Percentiles rank a stretch among this genome's conserved stretches.
Evolutionary conservation across 148 eudicot genomes (phyloP).

Genomic region (Tetragonia tetragonoides): DNA sequence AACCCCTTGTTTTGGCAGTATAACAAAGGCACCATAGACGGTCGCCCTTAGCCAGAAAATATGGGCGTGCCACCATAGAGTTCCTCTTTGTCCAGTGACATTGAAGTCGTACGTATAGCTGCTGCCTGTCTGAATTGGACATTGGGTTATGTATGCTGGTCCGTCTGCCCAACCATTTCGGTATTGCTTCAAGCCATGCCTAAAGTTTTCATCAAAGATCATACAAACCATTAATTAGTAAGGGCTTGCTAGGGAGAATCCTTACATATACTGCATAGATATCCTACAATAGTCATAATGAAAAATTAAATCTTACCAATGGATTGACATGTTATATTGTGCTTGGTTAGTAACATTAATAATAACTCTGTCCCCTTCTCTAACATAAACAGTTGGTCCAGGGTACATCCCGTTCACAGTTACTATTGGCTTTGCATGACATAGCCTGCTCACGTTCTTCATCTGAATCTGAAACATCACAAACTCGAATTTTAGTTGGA

Average conservation of each 20-base stretch:
- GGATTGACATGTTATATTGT: constrained; percentile 58
- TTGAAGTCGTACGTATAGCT: constrained; percentile 54
- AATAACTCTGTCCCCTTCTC: constrained; percentile 54
- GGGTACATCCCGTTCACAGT: constrained; percentile 74
- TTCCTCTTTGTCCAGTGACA: constrained; percentile 65
- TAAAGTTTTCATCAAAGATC: constrained; percentile 4
- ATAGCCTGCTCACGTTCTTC: constrained; percentile 44
- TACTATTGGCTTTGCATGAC: constrained; percentile 64
- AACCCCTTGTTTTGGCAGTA: constrained; percentile 52
- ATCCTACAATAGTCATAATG: not conserved
- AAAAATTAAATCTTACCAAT: constrained; percentile 38
- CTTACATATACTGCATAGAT: not conserved
- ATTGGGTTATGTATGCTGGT: constrained; percentile 69
- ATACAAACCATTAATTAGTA: not conserved
- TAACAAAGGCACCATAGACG: constrained; percentile 60
- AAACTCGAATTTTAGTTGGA: not conserved
- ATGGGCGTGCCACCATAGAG: constrained; percentile 80
- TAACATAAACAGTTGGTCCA: constrained; percentile 60
- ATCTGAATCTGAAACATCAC: constrained; percentile 43
- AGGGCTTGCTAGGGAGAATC: not conserved
- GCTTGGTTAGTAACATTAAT: constrained; percentile 58
- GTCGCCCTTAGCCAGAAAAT: constrained; percentile 69
- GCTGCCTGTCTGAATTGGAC: constrained; percentile 55
- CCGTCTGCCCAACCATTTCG: constrained; percentile 73
- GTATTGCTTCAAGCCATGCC: constrained; percentile 68